Percentiles rank a stretch among this genome's conserved stretches.
Conservation (phyloP, 257 asterid species). For the Agastache rugosa region DNA sequence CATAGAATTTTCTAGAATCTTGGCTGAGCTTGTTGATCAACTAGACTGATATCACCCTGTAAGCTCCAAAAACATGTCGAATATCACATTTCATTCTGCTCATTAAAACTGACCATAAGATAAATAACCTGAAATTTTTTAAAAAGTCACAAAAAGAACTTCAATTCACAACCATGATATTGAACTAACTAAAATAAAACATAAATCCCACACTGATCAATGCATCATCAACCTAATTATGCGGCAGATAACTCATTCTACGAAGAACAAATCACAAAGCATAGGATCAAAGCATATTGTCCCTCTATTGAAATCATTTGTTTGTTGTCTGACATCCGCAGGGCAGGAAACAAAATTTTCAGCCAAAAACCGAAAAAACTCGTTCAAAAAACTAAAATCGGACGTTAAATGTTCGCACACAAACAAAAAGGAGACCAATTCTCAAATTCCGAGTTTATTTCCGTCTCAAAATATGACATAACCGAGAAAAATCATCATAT, state of each 20-base stretch:
- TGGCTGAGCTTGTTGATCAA: conserved; percentile 18
- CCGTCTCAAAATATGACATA: neutral
- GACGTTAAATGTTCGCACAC: neutral
- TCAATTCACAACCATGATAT: neutral
- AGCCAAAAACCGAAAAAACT: neutral
- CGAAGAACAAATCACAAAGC: conserved; percentile 7
- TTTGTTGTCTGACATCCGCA: neutral
- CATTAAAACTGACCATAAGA: conserved; percentile 9
- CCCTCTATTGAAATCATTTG: conserved; percentile 3
- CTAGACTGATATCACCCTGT: conserved; percentile 16
- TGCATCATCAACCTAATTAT: conserved; percentile 4
- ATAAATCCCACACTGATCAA: conserved; percentile 4
- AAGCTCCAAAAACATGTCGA: conserved; percentile 28
- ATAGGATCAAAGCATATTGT: neutral
- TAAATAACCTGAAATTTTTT: conserved; percentile 8
- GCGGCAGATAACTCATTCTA: conserved; percentile 10
- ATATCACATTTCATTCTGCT: conserved; percentile 28
- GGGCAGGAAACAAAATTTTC: neutral
- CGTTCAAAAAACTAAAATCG: neutral
- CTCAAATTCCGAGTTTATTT: neutral
- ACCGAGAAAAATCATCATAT: neutral
- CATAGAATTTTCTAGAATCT: conserved; percentile 11
- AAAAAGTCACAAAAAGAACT: neutral
- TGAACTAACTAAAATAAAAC: neutral
- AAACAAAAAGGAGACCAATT: conserved; percentile 1